Conservation (phyloP, 2,329 filamentous ascomycete genomes). For the Phoma sp. region DNA sequence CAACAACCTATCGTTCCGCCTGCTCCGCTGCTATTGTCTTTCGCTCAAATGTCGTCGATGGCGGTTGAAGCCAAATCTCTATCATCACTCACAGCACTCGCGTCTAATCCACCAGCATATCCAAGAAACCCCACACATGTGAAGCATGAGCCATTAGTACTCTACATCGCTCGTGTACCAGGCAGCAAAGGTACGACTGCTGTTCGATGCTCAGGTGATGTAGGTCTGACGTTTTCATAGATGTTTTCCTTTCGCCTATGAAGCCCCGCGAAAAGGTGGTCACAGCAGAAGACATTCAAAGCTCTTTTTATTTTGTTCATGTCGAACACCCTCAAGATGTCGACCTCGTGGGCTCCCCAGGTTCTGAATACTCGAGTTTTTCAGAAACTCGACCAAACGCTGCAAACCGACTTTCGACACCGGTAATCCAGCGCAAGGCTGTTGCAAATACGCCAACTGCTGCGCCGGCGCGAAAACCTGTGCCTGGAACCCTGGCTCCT, state of each 20-base stretch:
- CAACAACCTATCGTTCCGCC: slow-evolving; percentile 20
- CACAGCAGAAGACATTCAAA: slow-evolving; percentile 83
- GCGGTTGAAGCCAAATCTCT: slow-evolving; percentile 82
- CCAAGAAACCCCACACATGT: slow-evolving; percentile 76
- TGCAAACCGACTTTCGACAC: slow-evolving; percentile 20
- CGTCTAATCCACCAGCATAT: slow-evolving; percentile 85
- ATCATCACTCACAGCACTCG: slow-evolving; percentile 77
- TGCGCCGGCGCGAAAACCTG: slow-evolving; percentile 34
- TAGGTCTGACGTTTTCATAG: slow-evolving; percentile 54
- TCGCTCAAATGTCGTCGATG: slow-evolving; percentile 37
- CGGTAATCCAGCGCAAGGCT: slow-evolving; percentile 42
- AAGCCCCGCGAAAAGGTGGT: slow-evolving; percentile 90
- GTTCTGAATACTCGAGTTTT: slow-evolving; percentile 22
- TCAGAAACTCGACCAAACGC: slow-evolving; percentile 10
- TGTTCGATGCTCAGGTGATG: background rate
- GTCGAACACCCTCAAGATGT: slow-evolving; percentile 67
- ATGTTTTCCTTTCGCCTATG: slow-evolving; percentile 89
- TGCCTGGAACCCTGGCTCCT: slow-evolving; percentile 36
- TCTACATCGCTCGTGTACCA: slow-evolving; percentile 94
- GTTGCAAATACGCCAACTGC: slow-evolving; percentile 22
- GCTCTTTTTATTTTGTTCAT: slow-evolving; percentile 90
- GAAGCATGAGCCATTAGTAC: slow-evolving; percentile 72
- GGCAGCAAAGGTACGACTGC: slow-evolving; percentile 76
- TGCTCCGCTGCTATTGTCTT: slow-evolving; percentile 15
- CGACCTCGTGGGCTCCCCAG: slow-evolving; percentile 38